Base-by-base conservation (phyloP, 2,329 filamentous ascomycete genomes). In the Nigrospora oryzae region DNA sequence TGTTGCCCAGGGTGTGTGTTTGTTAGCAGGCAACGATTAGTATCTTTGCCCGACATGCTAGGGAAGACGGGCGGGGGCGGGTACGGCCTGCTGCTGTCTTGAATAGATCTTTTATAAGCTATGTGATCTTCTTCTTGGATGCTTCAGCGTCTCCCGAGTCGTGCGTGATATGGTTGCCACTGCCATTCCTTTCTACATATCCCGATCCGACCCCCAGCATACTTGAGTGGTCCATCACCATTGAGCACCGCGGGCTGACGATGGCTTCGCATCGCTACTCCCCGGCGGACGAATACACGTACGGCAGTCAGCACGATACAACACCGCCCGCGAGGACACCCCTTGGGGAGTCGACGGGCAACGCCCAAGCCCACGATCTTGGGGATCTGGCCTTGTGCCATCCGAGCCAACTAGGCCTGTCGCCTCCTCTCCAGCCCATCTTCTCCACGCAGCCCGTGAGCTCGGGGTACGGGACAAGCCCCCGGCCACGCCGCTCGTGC, bases 221-320 rank as follows among this genome's bases (percentile, higher is more conserved):
- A 62, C 60, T 61, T 61, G 50, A 46, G 51, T 36, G 45, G 47
- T 44, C 43, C 52, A 57, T 53, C 47, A 28, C 23, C 23, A 69
- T 69, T 66, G 63, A 69, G 49, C 56, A 64, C 33, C 57, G 62
- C 52, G 66, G 69, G 51, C 69, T 72, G 36, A 65, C 75, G 49
- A 62, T 76, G 51, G 66, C 73, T 41, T 71, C 71, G 42, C 73
- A 77, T 57, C 67, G 69, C 54, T 75, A 70, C 56, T 72, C 71
- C 43, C 63, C 66, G 47, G 61, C 66, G 13, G 58, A 65, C 46
- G 72, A 74, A 43, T 74, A 73, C 53, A 53, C 66, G 34, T 63
- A 63, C 51, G 73, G 75, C 52, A 56, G 60, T 45, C 67, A 70
- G 45, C 67, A 71, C 51, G 63, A 64, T 51, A 54, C 49, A 56